Evolutionary conservation across 1,139 yeast species (phyloP), one percentile per base, ranked within the genome.

Genomic region (Taphrina communis): DNA sequence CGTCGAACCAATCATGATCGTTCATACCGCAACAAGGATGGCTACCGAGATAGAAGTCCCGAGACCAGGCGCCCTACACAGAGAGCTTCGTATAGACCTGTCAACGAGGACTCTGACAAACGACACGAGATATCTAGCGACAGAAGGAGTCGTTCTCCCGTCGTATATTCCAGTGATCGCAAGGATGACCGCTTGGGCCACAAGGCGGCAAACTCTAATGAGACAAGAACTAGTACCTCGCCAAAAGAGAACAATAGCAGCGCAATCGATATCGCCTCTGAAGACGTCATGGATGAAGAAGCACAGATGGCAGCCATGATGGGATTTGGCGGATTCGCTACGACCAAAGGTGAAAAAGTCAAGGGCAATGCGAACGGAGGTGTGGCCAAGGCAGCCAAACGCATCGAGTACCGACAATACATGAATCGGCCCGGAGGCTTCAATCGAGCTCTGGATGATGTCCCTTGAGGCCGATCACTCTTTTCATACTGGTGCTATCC

Each of bases 271-370:
- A 39, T 3, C 2, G 4, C 2, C 31, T 25, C 51, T 12, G 51
- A 17, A 14, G 51, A 46, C 11, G 72, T 62, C n/a, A 58, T 57
- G 19, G 72, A 70, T 35, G 70, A 56, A 21, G 72, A 53, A 21
- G 68, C 68, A n/a, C 53, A 53, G 65, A 77, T 80, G 78, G 73
- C 73, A 65, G 72, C 76, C 57, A 79, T 88, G 74, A 87, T 88
- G 90, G 95, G 94, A 2, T 87, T 87, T 74, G 79, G 83, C 2
- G 84, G 85, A 0, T 88, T 88, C 76, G 83, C 82, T 0, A 75
- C 87, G 1, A 87, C 91, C 4, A 87, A 88, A 75, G 85, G 86
- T 56, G 56, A 46, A 12, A 85, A 85, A 72, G 85, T 85, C 36
- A 81, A 79, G 14, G 78, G 77, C 62, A 88, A 86, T 1, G 82